Conservation (phyloP, 768 basidiomycete species). For the Chalciporus piperatus region DNA sequence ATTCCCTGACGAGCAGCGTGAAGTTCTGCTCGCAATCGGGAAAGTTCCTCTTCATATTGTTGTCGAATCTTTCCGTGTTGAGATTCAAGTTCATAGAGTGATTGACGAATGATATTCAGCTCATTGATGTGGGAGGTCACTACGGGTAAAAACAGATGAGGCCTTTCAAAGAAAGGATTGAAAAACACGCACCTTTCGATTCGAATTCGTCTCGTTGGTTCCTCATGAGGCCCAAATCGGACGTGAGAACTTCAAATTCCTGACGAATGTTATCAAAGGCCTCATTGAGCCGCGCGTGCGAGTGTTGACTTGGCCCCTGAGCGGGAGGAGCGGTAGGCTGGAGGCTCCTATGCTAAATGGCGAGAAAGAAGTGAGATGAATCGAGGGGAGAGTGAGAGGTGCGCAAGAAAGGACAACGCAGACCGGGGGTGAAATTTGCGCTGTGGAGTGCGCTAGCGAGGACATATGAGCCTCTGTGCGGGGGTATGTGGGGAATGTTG, state of each 20-base stretch:
- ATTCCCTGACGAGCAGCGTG: constrained; percentile 46
- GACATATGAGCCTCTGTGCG: not conserved
- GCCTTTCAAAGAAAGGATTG: not conserved
- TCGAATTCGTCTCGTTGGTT: constrained; percentile 89
- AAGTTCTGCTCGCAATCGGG: constrained; percentile 66
- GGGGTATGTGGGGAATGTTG: not conserved
- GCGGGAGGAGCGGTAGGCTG: constrained; percentile 50
- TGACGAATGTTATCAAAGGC: constrained; percentile 77
- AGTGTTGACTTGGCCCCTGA: constrained; percentile 40
- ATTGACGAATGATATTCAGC: constrained; percentile 83
- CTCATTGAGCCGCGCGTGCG: constrained; percentile 59
- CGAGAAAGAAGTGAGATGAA: constrained; percentile 15
- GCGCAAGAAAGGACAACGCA: constrained; percentile 1
- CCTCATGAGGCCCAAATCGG: constrained; percentile 66
- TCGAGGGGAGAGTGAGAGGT: not conserved
- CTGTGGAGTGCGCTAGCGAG: not conserved
- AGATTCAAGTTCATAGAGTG: constrained; percentile 87
- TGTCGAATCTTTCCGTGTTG: constrained; percentile 84
- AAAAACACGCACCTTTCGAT: constrained; percentile 58
- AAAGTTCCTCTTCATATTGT: constrained; percentile 84
- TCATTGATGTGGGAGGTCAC: constrained; percentile 86
- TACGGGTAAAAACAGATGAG: constrained; percentile 29
- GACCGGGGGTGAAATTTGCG: constrained; percentile 26
- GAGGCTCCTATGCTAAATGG: constrained; percentile 47
- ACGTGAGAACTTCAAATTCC: constrained; percentile 76